phyloP scores from a whole-genome alignment of 164 flowering plant species.

The Echeveria elegans region DNA sequence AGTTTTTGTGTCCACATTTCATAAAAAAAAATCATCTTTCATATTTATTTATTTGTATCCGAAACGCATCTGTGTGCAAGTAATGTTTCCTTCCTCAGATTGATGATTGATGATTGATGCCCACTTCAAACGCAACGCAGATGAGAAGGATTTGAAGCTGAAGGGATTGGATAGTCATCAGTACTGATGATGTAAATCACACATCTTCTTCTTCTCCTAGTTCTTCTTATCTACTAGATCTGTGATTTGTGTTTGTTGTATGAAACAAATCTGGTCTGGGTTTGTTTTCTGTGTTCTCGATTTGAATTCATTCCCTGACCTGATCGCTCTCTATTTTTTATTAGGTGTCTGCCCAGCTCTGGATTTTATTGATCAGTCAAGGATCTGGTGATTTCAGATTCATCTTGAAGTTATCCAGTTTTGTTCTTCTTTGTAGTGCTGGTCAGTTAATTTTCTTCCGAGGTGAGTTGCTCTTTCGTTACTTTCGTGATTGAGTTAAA shows the following conservation, averaged over 20 bases:
- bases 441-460: background rate
- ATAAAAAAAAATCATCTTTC: background rate
- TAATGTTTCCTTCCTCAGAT: background rate
- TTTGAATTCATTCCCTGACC: too few species aligned
- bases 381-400: constrained; percentile 5
- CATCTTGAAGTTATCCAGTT: constrained; percentile 1
- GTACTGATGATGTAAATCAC: background rate
- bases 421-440: background rate
- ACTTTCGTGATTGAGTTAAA: background rate
- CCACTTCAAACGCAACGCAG: background rate
- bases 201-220: background rate
- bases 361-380: constrained; percentile 1
- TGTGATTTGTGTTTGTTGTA: background rate
- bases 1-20: background rate
- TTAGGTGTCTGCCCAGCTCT: constrained; percentile 4
- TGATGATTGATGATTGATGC: background rate
- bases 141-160: background rate
- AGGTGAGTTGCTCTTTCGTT: background rate
- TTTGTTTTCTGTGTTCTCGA: background rate
- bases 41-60: background rate
- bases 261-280: background rate
- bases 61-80: background rate
- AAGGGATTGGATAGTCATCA: background rate
- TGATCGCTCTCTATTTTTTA: background rate
- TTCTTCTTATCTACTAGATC: background rate